Conservation (phyloP, 2,329 filamentous ascomycete species). For the Exophiala mesophila region DNA sequence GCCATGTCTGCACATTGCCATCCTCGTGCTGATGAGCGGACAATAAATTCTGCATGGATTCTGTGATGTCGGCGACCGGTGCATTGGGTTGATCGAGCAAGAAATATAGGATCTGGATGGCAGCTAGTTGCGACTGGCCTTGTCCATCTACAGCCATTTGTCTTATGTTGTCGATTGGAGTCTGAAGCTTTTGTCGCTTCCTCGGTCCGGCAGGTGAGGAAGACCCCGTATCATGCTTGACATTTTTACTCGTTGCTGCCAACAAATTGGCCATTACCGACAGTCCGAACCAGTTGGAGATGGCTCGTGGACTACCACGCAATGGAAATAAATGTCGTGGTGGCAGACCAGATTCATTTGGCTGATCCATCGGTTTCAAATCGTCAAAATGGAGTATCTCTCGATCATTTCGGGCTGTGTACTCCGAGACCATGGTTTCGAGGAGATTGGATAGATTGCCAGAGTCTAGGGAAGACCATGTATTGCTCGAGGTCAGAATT, state of each 20-base stretch:
- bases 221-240: not conserved
- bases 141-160: slow-evolving; percentile 7
- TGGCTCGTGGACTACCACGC: slow-evolving; percentile 32
- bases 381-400: slow-evolving; percentile 76
- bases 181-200: slow-evolving; percentile 19
- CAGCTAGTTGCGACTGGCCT: slow-evolving; percentile 16
- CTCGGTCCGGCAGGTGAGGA: slow-evolving; percentile 4
- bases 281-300: slow-evolving; percentile 38
- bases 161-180: slow-evolving; percentile 9
- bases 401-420: slow-evolving; percentile 64
- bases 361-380: slow-evolving; percentile 50
- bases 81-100: slow-evolving; percentile 13
- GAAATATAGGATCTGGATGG: slow-evolving; percentile 19
- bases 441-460: slow-evolving; percentile 9
- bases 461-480: slow-evolving; percentile 30
- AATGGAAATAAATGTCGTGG: slow-evolving; percentile 34
- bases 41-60: slow-evolving; percentile 5
- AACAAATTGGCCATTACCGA: slow-evolving; percentile 36
- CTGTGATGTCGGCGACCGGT: slow-evolving; percentile 3
- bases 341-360: slow-evolving; percentile 33
- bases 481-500: slow-evolving; percentile 43
- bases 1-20: slow-evolving; percentile 15
- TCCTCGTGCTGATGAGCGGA: slow-evolving; percentile 14
- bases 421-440: slow-evolving; percentile 65
- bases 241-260: slow-evolving; percentile 6